Evolutionary conservation across 2,329 filamentous ascomycete genomes (phyloP).

Genomic region (Apiospora saccharicola): DNA sequence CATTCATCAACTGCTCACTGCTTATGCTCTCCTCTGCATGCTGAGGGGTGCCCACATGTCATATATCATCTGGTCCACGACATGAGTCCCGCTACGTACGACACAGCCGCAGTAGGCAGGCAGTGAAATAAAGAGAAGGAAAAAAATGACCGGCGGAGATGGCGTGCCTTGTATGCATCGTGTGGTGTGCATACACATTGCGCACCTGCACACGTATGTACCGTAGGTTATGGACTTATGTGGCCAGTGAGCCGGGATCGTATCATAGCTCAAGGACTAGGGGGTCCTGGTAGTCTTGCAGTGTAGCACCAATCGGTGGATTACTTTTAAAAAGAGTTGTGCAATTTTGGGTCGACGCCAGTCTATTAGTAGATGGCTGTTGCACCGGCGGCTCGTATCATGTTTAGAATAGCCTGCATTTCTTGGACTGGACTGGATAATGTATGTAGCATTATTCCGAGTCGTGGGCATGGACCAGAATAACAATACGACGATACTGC

Average conservation of each 20-base stretch:
- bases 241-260: slow-evolving; percentile 1
- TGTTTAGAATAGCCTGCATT: slow-evolving; percentile 13
- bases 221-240: neutral
- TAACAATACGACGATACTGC: neutral
- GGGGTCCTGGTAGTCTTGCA: neutral
- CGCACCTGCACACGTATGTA: neutral
- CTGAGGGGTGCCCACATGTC: neutral
- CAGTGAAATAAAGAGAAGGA: neutral
- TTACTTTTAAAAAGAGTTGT: neutral
- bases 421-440: neutral
- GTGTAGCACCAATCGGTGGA: slow-evolving; percentile 19
- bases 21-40: neutral
- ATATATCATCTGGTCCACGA: slow-evolving; percentile 2
- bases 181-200: neutral
- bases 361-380: slow-evolving; percentile 12
- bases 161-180: neutral
- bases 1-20: neutral
- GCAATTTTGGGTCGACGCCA: slow-evolving; percentile 11
- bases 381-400: slow-evolving; percentile 8
- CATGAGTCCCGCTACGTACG: slow-evolving; percentile 4
- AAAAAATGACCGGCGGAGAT: neutral
- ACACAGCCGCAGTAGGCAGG: slow-evolving; percentile 10
- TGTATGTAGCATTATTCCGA: slow-evolving; percentile 4
- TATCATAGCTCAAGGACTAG: slow-evolving; percentile 8
- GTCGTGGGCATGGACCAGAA: neutral